Evolutionary conservation across 176 grass and related monocot genomes (phyloP), one percentile per base, ranked within the genome.

Genomic region (Zoysia pacifica): DNA sequence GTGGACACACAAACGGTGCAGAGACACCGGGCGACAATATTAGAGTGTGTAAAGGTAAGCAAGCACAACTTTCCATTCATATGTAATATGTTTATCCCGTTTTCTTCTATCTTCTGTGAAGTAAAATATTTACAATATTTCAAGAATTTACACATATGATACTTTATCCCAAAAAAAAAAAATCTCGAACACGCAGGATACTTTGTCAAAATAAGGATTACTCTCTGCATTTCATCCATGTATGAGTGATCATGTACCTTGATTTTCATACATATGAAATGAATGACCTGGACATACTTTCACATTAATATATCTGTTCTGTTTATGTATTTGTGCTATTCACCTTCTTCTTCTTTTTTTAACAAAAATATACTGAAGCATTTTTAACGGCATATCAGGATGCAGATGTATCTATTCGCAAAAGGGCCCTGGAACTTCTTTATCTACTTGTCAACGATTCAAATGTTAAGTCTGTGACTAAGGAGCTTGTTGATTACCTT

Each of bases 351-450:
- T 49, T 19, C 75, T 13, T 88, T 84, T 71, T 79, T 14, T 28
- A 28, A 28, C 28, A 28, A 28, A 55, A 18, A 8, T 19, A 18
- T 75, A 69, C 70, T 83, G 72, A 82, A 74, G 7, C 44, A 49
- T 86, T 80, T 83, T 61, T 16, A 48, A 79, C 48, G 58, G 35
- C 49, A 36, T 85, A 15, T 71, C 92, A 99, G 97, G 97, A 99
- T 93, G 89, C 97, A 63, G 97, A 99, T 93, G 97, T 93, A 60
- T 99, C 97, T 59, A 99, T 99, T 73, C 91, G 90, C 65, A 99
- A 93, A 93, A 99, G 97, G 86, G 97, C 97, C 19, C 90, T 99
- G 78, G 97, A 93, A 65, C 90, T 99, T 82, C 65, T 91, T 90
- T 99, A 91, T 66, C 77, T 99, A 52, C 90, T 99, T 74, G 86